Evolutionary conservation across 1,284 basidiomycete species (phyloP).

Genomic region (Puccinia novopanici): DNA sequence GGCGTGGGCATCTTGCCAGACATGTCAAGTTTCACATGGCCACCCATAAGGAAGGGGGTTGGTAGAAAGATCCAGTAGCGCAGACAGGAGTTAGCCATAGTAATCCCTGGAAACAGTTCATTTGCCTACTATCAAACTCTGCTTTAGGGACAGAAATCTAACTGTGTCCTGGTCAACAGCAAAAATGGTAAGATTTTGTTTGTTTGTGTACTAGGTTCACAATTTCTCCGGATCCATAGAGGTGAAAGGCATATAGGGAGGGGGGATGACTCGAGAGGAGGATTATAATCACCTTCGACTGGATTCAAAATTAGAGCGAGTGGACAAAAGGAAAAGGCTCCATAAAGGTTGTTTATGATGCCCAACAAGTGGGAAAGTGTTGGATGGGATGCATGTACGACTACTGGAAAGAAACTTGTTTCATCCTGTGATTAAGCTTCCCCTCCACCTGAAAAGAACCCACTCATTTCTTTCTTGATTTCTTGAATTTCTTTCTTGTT

Average conservation of each 20-base stretch:
- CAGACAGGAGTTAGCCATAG: too few relatives aligned
- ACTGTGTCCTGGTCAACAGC: too few relatives aligned
- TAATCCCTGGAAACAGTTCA: too few relatives aligned
- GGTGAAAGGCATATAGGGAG: neutral
- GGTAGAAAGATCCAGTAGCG: too few relatives aligned
- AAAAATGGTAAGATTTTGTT: too few relatives aligned
- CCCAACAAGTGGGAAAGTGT: conserved; percentile 8
- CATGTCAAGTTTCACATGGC: too few relatives aligned
- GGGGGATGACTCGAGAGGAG: neutral
- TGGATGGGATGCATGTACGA: neutral
- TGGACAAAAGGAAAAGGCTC: neutral
- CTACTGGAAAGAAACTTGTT: neutral
- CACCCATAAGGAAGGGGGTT: too few relatives aligned
- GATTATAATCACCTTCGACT: neutral
- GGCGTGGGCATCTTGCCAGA: too few relatives aligned
- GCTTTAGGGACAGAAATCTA: too few relatives aligned
- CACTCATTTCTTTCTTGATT: neutral
- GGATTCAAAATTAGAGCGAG: neutral
- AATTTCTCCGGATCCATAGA: conserved; percentile 26
- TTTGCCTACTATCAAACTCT: too few relatives aligned
- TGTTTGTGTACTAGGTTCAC: neutral
- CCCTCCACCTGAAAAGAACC: neutral
- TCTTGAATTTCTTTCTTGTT: too few relatives aligned
- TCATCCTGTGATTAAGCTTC: neutral
- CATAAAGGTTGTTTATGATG: neutral